These are phyloP conservation scores for Trametes hirsuta DNA, from an alignment of 1,284 basidiomycete genomes.

Conservation along the genomic window DNA sequence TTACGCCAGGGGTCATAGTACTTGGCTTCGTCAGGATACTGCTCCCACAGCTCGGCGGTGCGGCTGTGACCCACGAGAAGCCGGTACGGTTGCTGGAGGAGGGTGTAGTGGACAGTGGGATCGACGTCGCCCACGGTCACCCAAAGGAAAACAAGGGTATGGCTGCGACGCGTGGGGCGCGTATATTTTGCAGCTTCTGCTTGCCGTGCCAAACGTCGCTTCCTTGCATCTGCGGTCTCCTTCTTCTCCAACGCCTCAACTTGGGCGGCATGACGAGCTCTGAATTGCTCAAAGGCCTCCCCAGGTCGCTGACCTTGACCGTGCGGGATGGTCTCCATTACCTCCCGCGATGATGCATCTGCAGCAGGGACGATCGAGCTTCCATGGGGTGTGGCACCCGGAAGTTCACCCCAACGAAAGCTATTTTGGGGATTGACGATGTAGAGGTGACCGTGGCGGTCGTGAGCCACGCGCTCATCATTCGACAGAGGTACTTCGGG, in stretches of 20 bases:
- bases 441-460: too few relatives aligned
- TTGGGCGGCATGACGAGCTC: not conserved
- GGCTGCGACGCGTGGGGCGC: constrained; percentile 2
- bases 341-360: not conserved
- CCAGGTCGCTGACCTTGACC: constrained; percentile 5
- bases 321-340: not conserved
- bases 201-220: not conserved
- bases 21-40: constrained; percentile 3
- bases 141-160: constrained; percentile 1
- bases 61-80: not conserved
- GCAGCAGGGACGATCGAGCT: not conserved
- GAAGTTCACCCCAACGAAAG: not conserved
- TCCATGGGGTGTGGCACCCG: not conserved
- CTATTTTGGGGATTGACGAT: too few relatives aligned
- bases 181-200: not conserved
- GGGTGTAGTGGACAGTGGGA: not conserved
- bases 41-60: constrained; percentile 1
- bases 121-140: not conserved
- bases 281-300: constrained; percentile 1
- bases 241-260: not conserved
- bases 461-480: too few relatives aligned
- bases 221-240: not conserved
- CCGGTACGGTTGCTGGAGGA: not conserved
- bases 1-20: constrained; percentile 7
- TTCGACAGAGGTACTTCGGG: not conserved